Evolutionary conservation across 305 asterid species (phyloP).

Genomic region (Fraxinus xanthoxyloides): DNA sequence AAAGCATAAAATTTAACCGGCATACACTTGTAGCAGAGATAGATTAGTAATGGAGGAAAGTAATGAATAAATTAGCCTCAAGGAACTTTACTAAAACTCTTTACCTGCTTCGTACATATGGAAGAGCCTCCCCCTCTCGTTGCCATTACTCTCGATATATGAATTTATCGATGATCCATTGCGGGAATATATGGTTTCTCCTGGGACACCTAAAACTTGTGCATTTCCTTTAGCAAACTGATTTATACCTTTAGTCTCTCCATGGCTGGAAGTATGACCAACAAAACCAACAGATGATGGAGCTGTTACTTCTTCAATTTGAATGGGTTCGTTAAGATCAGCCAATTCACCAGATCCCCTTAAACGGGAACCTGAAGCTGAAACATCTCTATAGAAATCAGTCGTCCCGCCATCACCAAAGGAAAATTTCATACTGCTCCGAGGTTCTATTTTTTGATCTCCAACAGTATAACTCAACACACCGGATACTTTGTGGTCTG

Average conservation of each 20-base stretch:
- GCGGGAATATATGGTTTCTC: conserved; percentile 30
- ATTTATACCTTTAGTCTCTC: conserved; percentile 39
- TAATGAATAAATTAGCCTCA: not conserved
- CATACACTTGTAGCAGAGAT: not conserved
- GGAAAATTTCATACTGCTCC: conserved; percentile 26
- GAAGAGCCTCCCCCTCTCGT: conserved; percentile 45
- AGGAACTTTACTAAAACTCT: not conserved
- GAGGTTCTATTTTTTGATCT: conserved; percentile 21
- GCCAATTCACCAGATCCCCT: conserved; percentile 53
- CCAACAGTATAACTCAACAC: conserved; percentile 33
- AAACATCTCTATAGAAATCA: conserved; percentile 34
- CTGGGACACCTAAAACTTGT: conserved; percentile 37
- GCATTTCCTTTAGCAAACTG: conserved; percentile 38
- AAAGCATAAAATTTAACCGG: not conserved
- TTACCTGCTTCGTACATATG: conserved; percentile 61
- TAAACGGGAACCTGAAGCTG: conserved; percentile 40
- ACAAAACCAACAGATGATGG: conserved; percentile 52
- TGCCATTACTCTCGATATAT: conserved; percentile 41
- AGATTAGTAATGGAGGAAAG: not conserved
- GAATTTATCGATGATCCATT: conserved; percentile 31
- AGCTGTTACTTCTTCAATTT: conserved; percentile 46
- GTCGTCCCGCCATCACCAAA: conserved; percentile 24
- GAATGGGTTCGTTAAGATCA: conserved; percentile 79
- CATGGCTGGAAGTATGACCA: conserved; percentile 38
- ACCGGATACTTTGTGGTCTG: conserved; percentile 29